Conservation (phyloP, 2,329 filamentous ascomycete species). For the Atkinsonella hypoxylon region DNA sequence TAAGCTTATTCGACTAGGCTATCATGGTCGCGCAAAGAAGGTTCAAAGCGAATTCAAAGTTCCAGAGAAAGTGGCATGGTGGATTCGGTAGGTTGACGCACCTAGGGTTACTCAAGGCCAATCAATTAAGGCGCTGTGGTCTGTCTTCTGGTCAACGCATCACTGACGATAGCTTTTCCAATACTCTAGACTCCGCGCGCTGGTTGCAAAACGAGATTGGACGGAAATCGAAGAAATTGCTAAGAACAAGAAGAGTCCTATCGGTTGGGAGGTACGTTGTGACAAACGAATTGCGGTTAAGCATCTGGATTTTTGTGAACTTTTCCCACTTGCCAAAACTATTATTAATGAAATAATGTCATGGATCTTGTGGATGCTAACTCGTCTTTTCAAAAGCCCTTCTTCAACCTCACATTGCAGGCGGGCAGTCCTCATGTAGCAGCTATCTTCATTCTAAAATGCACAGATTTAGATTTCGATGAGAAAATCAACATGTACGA, state of each 20-base stretch:
- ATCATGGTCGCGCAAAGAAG: conserved; percentile 75
- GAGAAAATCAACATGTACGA: conserved; percentile 87
- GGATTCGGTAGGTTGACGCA: conserved; percentile 47
- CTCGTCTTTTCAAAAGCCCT: conserved; percentile 45
- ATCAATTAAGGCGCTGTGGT: not conserved
- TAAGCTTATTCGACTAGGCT: conserved; percentile 70
- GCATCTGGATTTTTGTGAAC: not conserved
- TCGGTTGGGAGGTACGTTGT: conserved; percentile 78
- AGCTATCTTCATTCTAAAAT: conserved; percentile 76
- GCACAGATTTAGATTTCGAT: conserved; percentile 53
- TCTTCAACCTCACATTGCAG: conserved; percentile 78
- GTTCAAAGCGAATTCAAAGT: conserved; percentile 89
- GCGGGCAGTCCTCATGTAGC: conserved; percentile 87
- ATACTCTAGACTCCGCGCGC: conserved; percentile 55
- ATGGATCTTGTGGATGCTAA: not conserved
- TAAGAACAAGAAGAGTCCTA: conserved; percentile 72
- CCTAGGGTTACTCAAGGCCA: not conserved
- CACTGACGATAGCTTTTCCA: not conserved
- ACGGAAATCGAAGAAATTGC: conserved; percentile 79
- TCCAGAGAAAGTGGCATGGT: conserved; percentile 81
- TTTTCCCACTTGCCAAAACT: too few relatives aligned
- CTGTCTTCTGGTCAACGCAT: not conserved
- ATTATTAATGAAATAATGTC: too few relatives aligned
- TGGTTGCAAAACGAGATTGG: conserved; percentile 87
- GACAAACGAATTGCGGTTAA: too few relatives aligned